Percentiles rank a stretch among this genome's conserved stretches.
Evolutionary conservation across 495 filamentous ascomycete genomes (phyloP).

Genomic region (Neurospora hispaniola): DNA sequence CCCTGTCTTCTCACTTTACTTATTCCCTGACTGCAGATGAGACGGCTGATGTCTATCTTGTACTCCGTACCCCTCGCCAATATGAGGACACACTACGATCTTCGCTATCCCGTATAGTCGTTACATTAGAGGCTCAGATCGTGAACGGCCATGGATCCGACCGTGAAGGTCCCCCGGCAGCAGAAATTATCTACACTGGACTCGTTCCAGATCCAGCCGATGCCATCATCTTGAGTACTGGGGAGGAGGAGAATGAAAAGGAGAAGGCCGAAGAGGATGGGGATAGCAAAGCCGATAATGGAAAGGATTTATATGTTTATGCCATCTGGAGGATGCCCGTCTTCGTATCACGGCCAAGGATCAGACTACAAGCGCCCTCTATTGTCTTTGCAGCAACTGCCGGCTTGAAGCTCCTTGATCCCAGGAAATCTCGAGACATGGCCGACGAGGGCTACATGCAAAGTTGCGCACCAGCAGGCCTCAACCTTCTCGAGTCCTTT

Average conservation of each 20-base stretch:
- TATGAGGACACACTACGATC: slow-evolving; percentile 48
- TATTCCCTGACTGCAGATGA: slow-evolving; percentile 65
- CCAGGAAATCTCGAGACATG: slow-evolving; percentile 33
- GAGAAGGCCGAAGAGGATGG: slow-evolving; percentile 25
- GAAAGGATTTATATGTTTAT: slow-evolving; percentile 41
- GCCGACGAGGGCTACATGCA: slow-evolving; percentile 62
- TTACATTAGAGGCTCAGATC: slow-evolving; percentile 63
- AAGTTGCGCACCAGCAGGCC: slow-evolving; percentile 59
- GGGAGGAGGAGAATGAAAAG: slow-evolving; percentile 33
- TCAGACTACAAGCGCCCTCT: slow-evolving; percentile 66
- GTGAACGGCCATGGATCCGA: slow-evolving; percentile 44
- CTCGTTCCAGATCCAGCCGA: slow-evolving; percentile 48
- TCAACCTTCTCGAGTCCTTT: slow-evolving; percentile 75
- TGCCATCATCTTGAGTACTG: slow-evolving; percentile 42
- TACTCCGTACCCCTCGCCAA: slow-evolving; percentile 56
- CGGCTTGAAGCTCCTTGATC: slow-evolving; percentile 47
- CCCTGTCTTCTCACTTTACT: slow-evolving; percentile 44
- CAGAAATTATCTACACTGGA: slow-evolving; percentile 58
- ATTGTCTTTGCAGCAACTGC: slow-evolving; percentile 70
- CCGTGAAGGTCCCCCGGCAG: slow-evolving; percentile 36
- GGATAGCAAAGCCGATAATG: slow-evolving; percentile 8
- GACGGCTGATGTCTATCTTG: slow-evolving; percentile 57
- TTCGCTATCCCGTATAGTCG: slow-evolving; percentile 50
- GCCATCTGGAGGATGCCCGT: slow-evolving; percentile 73
- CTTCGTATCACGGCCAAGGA: slow-evolving; percentile 66